phyloP scores from a whole-genome alignment of 2,329 filamentous ascomycete species.

The Aspergillus versicolor region DNA sequence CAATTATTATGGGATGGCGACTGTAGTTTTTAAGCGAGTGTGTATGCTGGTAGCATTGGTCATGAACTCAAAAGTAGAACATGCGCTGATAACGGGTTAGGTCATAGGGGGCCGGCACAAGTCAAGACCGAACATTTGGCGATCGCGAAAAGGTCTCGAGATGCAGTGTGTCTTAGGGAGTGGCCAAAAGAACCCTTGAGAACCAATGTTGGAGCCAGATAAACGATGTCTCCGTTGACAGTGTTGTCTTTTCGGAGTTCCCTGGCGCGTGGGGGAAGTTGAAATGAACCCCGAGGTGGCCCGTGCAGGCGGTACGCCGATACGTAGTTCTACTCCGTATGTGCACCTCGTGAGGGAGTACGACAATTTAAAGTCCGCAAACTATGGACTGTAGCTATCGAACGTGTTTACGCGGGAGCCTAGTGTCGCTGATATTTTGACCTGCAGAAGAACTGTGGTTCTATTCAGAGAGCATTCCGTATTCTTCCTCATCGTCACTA shows the following conservation, averaged over 20 bases:
- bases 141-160: not conserved
- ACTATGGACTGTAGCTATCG: not conserved
- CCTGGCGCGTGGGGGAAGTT: not conserved
- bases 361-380: not conserved
- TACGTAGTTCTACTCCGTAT: not conserved
- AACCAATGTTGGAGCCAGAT: not conserved
- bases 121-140: constrained; percentile 17
- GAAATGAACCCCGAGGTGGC: not conserved
- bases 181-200: not conserved
- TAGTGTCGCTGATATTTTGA: no score
- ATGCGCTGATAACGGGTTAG: constrained; percentile 11
- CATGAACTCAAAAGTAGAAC: not conserved
- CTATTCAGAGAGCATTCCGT: not conserved
- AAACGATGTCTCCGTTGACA: not conserved
- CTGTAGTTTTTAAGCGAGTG: not conserved
- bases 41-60: constrained; percentile 6
- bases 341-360: not conserved
- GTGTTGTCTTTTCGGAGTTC: not conserved
- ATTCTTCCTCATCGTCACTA: not conserved
- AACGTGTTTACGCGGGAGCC: not conserved
- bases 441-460: no score
- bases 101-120: constrained; percentile 18
- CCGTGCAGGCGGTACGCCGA: not conserved
- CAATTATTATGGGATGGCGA: not conserved
- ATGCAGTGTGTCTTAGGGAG: not conserved